Evolutionary conservation across 176 grass and related monocot genomes (phyloP).

Genomic region (Phoenix dactylifera): DNA sequence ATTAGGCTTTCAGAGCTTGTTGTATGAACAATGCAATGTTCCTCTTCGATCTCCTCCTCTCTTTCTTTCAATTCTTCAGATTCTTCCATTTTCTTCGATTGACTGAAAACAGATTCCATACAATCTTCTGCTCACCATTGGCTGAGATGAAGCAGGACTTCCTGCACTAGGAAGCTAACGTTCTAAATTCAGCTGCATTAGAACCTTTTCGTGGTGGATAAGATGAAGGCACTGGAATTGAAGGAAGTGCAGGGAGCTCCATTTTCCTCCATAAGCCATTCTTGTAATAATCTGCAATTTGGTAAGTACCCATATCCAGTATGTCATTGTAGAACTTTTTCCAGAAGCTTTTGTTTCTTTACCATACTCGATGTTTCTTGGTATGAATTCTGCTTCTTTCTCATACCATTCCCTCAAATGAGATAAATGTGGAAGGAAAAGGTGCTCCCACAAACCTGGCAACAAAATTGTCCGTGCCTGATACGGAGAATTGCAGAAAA

Average conservation of each 20-base stretch:
- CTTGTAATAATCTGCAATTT: constrained; percentile 70
- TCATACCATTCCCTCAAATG: constrained; percentile 54
- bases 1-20: neutral
- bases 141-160: neutral
- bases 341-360: constrained; percentile 27
- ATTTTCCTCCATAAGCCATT: constrained; percentile 61
- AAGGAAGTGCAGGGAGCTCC: constrained; percentile 27
- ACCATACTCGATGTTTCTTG: constrained; percentile 3
- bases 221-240: constrained; percentile 29
- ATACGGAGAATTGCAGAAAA: constrained; percentile 57
- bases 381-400: constrained; percentile 26
- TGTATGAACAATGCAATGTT: no score
- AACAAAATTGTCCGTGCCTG: constrained; percentile 40
- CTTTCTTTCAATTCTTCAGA: neutral
- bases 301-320: constrained; percentile 40
- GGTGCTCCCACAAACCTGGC: constrained; percentile 46
- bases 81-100: neutral
- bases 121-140: neutral
- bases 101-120: neutral
- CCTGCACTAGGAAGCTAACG: constrained; percentile 9
- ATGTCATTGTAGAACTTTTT: constrained; percentile 27
- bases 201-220: constrained; percentile 13
- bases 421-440: constrained; percentile 43
- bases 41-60: neutral
- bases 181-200: constrained; percentile 27